These are phyloP conservation scores for Fusarium stilboides DNA, from an alignment of 2,329 filamentous ascomycete species.

Conservation along the genomic window DNA sequence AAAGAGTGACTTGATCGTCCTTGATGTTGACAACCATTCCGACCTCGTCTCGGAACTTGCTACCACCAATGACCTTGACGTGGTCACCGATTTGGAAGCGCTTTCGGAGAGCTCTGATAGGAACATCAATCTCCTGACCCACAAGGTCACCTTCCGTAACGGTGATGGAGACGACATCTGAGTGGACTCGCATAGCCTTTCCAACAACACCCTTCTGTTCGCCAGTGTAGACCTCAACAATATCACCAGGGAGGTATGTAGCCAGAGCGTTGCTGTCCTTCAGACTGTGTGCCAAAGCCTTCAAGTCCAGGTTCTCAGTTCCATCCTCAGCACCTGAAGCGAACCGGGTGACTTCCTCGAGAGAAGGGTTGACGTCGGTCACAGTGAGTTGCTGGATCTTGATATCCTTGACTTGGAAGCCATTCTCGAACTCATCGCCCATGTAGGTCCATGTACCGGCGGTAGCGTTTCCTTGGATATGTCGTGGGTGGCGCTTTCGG, in stretches of 20 bases:
- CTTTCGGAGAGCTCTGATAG: constrained; percentile 92
- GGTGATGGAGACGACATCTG: constrained; percentile 90
- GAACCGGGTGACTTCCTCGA: constrained; percentile 97
- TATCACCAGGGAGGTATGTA: constrained; percentile 91
- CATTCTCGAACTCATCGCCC: constrained; percentile 90
- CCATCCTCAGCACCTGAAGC: constrained; percentile 91
- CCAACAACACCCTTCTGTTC: constrained; percentile 94
- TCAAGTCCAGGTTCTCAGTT: constrained; percentile 92
- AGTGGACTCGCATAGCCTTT: constrained; percentile 86
- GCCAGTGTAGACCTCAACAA: constrained; percentile 96
- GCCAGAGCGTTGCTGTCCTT: constrained; percentile 87
- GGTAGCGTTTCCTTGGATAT: constrained; percentile 77
- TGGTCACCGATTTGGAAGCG: constrained; percentile 95
- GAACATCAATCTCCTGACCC: constrained; percentile 91
- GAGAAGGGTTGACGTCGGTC: constrained; percentile 90
- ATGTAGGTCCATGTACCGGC: constrained; percentile 88
- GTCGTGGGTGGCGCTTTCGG: constrained; percentile 83
- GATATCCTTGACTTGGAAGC: constrained; percentile 94
- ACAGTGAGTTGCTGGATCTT: constrained; percentile 89
- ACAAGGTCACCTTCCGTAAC: constrained; percentile 86
- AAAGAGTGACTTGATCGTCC: constrained; percentile 91
- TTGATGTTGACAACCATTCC: constrained; percentile 96
- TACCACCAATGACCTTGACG: constrained; percentile 98
- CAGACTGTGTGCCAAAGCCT: constrained; percentile 89
- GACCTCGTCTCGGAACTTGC: constrained; percentile 93